Conservation (phyloP, 805 yeast species). For the Torulaspora gathmanii region DNA sequence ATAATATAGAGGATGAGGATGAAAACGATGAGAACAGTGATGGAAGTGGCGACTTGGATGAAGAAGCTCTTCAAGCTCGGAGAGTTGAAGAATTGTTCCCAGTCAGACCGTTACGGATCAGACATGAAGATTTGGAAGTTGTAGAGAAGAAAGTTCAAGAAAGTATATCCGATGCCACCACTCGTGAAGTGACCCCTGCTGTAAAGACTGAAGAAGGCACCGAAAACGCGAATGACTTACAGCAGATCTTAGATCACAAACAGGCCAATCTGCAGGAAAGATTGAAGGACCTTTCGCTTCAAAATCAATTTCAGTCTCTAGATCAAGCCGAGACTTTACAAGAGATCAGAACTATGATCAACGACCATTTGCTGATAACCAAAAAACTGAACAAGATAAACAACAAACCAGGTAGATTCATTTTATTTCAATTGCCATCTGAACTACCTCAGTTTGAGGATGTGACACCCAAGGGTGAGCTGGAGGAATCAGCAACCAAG, state of each 20-base stretch:
- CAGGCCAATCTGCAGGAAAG: conserved; percentile 30
- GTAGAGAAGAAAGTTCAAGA: conserved; percentile 34
- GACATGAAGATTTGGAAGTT: conserved; percentile 38
- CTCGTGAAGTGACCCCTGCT: conserved; percentile 31
- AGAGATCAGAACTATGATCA: conserved; percentile 35
- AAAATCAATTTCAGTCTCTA: conserved; percentile 29
- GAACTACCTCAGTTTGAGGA: conserved; percentile 36
- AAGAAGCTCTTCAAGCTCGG: conserved; percentile 25
- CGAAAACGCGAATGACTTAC: conserved; percentile 9
- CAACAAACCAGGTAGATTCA: conserved; percentile 34
- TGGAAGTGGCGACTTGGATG: conserved; percentile 24
- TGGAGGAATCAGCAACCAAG: conserved; percentile 1
- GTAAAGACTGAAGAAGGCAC: conserved; percentile 11
- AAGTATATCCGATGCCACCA: conserved; percentile 23
- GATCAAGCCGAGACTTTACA: conserved; percentile 35
- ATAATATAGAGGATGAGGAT: conserved; percentile 30
- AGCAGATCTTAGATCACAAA: conserved; percentile 19
- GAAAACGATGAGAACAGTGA: conserved; percentile 21
- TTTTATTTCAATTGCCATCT: conserved; percentile 40
- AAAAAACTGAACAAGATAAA: conserved; percentile 30
- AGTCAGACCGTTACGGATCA: conserved; percentile 58
- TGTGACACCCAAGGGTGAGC: conserved; percentile 8
- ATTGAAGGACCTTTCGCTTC: conserved; percentile 28
- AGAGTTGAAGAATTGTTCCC: conserved; percentile 49
- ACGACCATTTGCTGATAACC: conserved; percentile 40